Evolutionary conservation across 768 basidiomycete genomes (phyloP), one percentile per base, ranked within the genome.

Genomic region (Neoboletus brunneissimus): DNA sequence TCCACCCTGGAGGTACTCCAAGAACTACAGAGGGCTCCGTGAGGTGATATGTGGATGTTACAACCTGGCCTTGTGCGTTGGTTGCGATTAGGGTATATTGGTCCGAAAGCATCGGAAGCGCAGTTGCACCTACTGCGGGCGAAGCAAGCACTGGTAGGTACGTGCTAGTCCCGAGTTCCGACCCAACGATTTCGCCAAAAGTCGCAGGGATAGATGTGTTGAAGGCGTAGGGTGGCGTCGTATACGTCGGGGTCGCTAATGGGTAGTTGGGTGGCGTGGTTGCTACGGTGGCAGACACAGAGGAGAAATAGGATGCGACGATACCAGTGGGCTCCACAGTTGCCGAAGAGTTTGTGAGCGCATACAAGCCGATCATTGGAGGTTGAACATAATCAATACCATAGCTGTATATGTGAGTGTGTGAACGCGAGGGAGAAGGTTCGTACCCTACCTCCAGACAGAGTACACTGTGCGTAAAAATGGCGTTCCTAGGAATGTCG

Each of bases 401-500:
- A 57, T 83, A 89, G 66, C 89, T 91, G 54, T 23, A 34, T 22
- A 16, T 31, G 16, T 58, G 20, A 62, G 56, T 15, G 29, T 8
- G 48, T 53, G 31, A 54, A 53, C 31, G 44, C 31, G 49, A 32
- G n/a, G n/a, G 16, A 38, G 11, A 40, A 23, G 18, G 23, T 34
- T 32, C 16, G 6, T 40, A 10, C 67, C 57, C 59, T 34, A 87
- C 89, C 86, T 90, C 77, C 82, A 91, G 40, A 91, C 76, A 5
- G 87, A 85, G 67, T 91, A 92, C 0, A 91, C 88, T 3, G 87
- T 88, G 34, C 85, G 78, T 53, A 92, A 64, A 67, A 91, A 91
- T 0, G 86, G 77, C 1, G 80, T 68, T 22, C 87, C 87, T 86
- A 53, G 5, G 22, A 2, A 58, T 44, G 23, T 32, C 7, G 27